Evolutionary conservation across 2,329 filamentous ascomycete genomes (phyloP).

Genomic region (Cercospora berteroae): DNA sequence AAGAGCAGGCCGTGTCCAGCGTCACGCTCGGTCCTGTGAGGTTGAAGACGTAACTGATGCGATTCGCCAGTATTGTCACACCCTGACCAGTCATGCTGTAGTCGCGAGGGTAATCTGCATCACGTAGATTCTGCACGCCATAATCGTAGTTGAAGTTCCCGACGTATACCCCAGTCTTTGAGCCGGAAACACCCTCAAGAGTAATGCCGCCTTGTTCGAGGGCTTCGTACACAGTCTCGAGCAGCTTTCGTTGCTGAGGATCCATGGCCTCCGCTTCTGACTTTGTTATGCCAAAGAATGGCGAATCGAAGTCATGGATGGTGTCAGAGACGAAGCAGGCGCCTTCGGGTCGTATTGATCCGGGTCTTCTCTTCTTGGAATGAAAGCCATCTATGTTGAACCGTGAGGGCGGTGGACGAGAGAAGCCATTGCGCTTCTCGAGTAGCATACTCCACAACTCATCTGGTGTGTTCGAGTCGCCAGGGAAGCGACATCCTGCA

Average conservation of each 20-base stretch:
- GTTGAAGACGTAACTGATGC: conserved; percentile 22
- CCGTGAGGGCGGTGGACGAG: background rate
- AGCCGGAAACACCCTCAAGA: background rate
- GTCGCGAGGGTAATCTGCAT: background rate
- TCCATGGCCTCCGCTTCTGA: conserved; percentile 17
- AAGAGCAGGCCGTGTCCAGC: conserved; percentile 20
- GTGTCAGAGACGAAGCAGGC: background rate
- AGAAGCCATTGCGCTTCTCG: background rate
- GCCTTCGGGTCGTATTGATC: background rate
- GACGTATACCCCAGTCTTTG: background rate
- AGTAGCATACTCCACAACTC: background rate
- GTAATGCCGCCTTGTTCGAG: conserved; percentile 21
- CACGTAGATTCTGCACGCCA: background rate
- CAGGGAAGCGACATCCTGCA: background rate
- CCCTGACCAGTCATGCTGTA: background rate
- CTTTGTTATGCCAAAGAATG: conserved; percentile 4
- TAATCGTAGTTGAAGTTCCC: background rate
- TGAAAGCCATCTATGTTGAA: background rate
- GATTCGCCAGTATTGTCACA: background rate
- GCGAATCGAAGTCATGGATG: background rate
- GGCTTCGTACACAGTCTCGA: conserved; percentile 26
- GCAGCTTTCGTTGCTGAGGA: conserved; percentile 29
- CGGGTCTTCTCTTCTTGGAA: background rate
- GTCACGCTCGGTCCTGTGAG: conserved; percentile 21
- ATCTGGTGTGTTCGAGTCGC: background rate